phyloP scores from a whole-genome alignment of 2,329 filamentous ascomycete genomes.

The Pseudogymnoascus destructans region DNA sequence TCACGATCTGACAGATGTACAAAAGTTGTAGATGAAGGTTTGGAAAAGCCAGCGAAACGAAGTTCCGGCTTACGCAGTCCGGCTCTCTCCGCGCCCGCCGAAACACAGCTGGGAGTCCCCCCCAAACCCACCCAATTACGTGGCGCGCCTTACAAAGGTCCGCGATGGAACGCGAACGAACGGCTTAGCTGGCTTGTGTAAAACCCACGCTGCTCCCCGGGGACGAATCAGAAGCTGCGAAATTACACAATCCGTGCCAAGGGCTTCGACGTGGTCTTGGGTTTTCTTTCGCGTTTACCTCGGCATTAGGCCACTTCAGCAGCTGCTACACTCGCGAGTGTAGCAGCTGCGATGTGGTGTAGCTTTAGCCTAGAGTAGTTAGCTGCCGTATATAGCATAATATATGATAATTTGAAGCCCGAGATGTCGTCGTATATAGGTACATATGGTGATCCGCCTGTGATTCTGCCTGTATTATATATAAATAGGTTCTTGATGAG shows the following conservation, averaged over 20 bases:
- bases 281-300: neutral
- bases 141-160: neutral
- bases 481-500: too few species aligned
- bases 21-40: neutral
- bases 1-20: neutral
- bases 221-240: neutral
- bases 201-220: neutral
- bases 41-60: neutral
- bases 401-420: too few species aligned
- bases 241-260: neutral
- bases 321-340: too few species aligned
- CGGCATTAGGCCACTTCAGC: too few species aligned
- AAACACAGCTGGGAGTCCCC: neutral
- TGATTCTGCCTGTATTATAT: too few species aligned
- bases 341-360: too few species aligned
- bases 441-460: too few species aligned
- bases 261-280: neutral
- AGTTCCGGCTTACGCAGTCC: neutral
- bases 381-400: too few species aligned
- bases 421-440: too few species aligned
- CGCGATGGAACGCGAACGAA: neutral
- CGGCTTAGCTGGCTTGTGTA: neutral
- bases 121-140: neutral
- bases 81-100: neutral
- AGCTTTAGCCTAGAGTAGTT: too few species aligned